phyloP scores from a whole-genome alignment of 495 filamentous ascomycete species.

The Hyphodiscus hymeniophilus region DNA sequence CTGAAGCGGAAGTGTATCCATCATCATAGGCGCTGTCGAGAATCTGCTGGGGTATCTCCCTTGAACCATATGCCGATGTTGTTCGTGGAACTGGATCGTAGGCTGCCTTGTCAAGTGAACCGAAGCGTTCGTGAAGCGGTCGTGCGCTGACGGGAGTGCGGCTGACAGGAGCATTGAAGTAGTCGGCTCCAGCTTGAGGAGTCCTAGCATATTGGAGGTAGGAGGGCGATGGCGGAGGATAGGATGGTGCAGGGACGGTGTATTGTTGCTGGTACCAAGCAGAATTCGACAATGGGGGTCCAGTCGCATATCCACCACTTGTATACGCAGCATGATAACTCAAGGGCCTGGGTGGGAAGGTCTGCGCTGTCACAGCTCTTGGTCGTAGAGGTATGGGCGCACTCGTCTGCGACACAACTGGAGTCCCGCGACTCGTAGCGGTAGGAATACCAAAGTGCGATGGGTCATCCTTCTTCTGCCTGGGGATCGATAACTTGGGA shows the following conservation, averaged over 20 bases:
- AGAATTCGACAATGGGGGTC: slow-evolving; percentile 15
- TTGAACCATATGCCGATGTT: not conserved
- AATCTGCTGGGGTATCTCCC: not conserved
- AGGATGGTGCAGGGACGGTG: slow-evolving; percentile 8
- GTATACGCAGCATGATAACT: slow-evolving; percentile 13
- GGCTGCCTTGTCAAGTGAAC: slow-evolving; percentile 8
- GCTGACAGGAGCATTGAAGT: not conserved
- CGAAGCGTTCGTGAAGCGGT: slow-evolving; percentile 1
- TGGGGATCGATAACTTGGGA: not conserved
- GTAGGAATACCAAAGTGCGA: slow-evolving; percentile 15
- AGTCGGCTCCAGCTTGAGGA: not conserved
- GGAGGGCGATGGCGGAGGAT: slow-evolving; percentile 11
- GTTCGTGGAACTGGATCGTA: slow-evolving; percentile 1
- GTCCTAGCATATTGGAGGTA: slow-evolving; percentile 3
- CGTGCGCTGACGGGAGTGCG: slow-evolving; percentile 1
- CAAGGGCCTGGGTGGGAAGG: slow-evolving; percentile 11
- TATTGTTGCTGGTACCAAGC: slow-evolving; percentile 14
- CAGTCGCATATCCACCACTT: not conserved
- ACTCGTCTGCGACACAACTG: slow-evolving; percentile 12
- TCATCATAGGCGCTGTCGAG: slow-evolving; percentile 10
- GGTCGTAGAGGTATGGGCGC: slow-evolving; percentile 11
- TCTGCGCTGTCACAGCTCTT: slow-evolving; percentile 11
- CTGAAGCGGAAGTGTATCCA: slow-evolving; percentile 14
- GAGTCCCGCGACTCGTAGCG: not conserved
- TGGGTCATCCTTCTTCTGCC: slow-evolving; percentile 5